These are phyloP conservation scores for Chondrostereum purpureum DNA, from an alignment of 1,284 basidiomycete species.

Conservation along the genomic window DNA sequence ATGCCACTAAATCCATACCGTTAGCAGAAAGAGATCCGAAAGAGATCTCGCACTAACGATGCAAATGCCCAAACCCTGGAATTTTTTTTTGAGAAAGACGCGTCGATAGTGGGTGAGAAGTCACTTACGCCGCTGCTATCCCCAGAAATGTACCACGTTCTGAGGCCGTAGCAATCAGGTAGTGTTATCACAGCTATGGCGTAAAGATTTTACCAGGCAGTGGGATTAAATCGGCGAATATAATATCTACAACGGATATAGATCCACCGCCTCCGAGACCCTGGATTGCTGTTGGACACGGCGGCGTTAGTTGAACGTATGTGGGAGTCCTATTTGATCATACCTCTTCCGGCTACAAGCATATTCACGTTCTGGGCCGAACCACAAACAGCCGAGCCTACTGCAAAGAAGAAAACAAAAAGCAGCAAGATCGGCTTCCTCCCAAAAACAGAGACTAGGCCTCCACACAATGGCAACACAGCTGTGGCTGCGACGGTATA, in stretches of 20 bases:
- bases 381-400: slow-evolving; percentile 15
- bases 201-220: slow-evolving; percentile 23
- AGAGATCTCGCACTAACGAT: too few species aligned
- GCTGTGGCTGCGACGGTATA: slow-evolving; percentile 13
- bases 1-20: too few species aligned
- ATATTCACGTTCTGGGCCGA: slow-evolving; percentile 12
- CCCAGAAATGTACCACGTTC: slow-evolving; percentile 29
- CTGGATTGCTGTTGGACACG: slow-evolving; percentile 28
- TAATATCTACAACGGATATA: slow-evolving; percentile 31
- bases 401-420: slow-evolving; percentile 12
- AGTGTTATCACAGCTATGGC: slow-evolving; percentile 13
- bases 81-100: background rate
- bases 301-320: background rate
- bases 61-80: slow-evolving; percentile 1
- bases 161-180: slow-evolving; percentile 14
- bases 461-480: slow-evolving; percentile 13
- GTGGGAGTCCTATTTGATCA: background rate
- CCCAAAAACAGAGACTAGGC: slow-evolving; percentile 16
- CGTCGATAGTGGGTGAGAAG: slow-evolving; percentile 22
- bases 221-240: slow-evolving; percentile 37
- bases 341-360: slow-evolving; percentile 16
- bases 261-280: slow-evolving; percentile 44
- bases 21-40: too few species aligned
- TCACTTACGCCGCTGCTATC: slow-evolving; percentile 25
- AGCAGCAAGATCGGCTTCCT: slow-evolving; percentile 13